A percentile compares a stretch with the other conserved stretches of the same genome.
phyloP scores from a whole-genome alignment of 2,329 filamentous ascomycete genomes.

The Phialemonium atrogriseum region DNA sequence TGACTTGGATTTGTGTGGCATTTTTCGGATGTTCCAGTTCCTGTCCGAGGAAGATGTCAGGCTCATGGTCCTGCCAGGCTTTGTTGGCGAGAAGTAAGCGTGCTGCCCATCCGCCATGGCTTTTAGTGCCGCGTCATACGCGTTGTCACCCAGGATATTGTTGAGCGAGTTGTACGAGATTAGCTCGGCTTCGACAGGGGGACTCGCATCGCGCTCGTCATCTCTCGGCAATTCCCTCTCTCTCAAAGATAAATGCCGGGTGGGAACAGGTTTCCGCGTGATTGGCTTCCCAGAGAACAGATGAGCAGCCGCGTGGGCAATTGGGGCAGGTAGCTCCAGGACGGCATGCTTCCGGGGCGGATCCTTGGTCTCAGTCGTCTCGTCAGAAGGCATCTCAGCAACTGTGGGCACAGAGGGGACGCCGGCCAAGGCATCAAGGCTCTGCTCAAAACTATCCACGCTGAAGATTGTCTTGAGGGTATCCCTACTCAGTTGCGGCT shows the following conservation, averaged over 20 bases:
- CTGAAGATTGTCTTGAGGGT: slow-evolving; percentile 42
- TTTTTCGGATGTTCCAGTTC: slow-evolving; percentile 10
- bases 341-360: slow-evolving; percentile 16
- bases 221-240: slow-evolving; percentile 3
- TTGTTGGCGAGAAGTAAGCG: slow-evolving; percentile 1
- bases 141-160: slow-evolving; percentile 16
- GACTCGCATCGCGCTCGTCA: background rate
- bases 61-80: slow-evolving; percentile 19
- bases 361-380: slow-evolving; percentile 8
- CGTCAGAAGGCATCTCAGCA: slow-evolving; percentile 3
- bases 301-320: slow-evolving; percentile 18
- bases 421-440: slow-evolving; percentile 13
- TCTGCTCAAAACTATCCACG: slow-evolving; percentile 35
- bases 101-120: slow-evolving; percentile 9
- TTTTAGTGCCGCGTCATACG: slow-evolving; percentile 18
- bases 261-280: slow-evolving; percentile 21
- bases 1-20: slow-evolving; percentile 5
- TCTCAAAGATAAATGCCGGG: slow-evolving; percentile 7
- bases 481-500: slow-evolving; percentile 34
- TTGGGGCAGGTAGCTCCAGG: slow-evolving; percentile 14
- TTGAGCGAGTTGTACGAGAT: slow-evolving; percentile 12
- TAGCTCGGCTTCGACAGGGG: slow-evolving; percentile 10
- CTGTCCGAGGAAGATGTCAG: slow-evolving; percentile 20
- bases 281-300: slow-evolving; percentile 22
- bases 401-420: slow-evolving; percentile 7